Evolutionary conservation across 352 stramenopile genomes (phyloP).

Genomic region (Pythium apleroticum): DNA sequence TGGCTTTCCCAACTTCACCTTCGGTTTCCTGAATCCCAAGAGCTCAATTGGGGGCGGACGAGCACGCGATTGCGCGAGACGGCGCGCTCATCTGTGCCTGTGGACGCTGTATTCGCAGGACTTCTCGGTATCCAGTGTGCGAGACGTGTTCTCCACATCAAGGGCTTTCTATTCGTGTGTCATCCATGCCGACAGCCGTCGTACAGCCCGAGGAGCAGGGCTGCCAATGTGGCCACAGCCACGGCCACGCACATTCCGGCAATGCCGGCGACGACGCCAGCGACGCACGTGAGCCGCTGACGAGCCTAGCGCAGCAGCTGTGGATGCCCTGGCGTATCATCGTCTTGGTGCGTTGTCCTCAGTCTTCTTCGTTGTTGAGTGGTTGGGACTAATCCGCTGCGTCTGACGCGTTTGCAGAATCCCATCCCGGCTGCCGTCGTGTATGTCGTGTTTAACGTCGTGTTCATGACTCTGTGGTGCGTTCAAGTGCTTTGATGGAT

Average conservation of each 20-base stretch:
- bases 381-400: background rate
- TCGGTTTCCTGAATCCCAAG: background rate
- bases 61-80: background rate
- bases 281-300: background rate
- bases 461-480: slow-evolving; percentile 61
- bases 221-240: slow-evolving; percentile 38
- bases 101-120: background rate
- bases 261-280: background rate
- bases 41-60: background rate
- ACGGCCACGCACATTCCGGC: slow-evolving; percentile 14
- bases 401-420: slow-evolving; percentile 37
- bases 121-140: background rate
- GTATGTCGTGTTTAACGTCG: slow-evolving; percentile 53
- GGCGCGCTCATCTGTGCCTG: background rate
- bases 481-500: background rate
- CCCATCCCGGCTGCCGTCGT: slow-evolving; percentile 48
- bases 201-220: slow-evolving; percentile 29
- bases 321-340: slow-evolving; percentile 72
- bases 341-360: slow-evolving; percentile 38
- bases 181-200: slow-evolving; percentile 17
- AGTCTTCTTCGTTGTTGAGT: background rate
- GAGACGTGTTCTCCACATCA: background rate
- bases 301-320: slow-evolving; percentile 54
- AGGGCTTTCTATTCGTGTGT: background rate
- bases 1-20: slow-evolving; percentile 2